phyloP scores from a whole-genome alignment of 2,329 filamentous ascomycete species.

The Verticillium alfalfae region DNA sequence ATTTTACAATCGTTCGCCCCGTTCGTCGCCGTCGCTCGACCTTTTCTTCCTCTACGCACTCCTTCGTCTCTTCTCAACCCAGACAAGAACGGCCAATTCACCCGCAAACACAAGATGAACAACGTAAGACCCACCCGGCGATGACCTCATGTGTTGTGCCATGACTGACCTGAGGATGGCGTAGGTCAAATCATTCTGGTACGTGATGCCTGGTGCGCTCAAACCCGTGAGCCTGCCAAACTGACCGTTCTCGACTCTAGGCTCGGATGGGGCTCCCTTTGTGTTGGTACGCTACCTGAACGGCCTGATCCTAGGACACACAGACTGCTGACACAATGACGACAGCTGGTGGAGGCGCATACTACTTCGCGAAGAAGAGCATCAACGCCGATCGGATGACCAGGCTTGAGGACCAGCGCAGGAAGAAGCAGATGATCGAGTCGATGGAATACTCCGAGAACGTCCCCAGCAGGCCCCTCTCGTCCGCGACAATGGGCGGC shows the following conservation, averaged over 20 bases:
- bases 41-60: slow-evolving; percentile 1
- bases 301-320: background rate
- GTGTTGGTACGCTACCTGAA: slow-evolving; percentile 57
- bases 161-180: slow-evolving; percentile 14
- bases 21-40: background rate
- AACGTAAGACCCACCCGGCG: slow-evolving; percentile 35
- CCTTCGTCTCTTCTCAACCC: background rate
- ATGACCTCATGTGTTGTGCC: background rate
- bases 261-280: slow-evolving; percentile 88
- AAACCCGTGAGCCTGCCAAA: background rate
- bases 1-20: background rate
- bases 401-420: slow-evolving; percentile 61
- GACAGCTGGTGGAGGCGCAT: slow-evolving; percentile 80
- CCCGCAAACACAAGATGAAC: slow-evolving; percentile 38
- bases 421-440: slow-evolving; percentile 55
- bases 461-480: slow-evolving; percentile 24
- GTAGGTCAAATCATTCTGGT: slow-evolving; percentile 64
- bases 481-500: slow-evolving; percentile 29
- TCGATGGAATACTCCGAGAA: slow-evolving; percentile 45
- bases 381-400: slow-evolving; percentile 85
- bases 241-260: slow-evolving; percentile 36
- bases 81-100: background rate
- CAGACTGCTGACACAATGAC: slow-evolving; percentile 8
- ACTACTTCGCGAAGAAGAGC: slow-evolving; percentile 90
- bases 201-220: slow-evolving; percentile 17